Percentiles rank a stretch among this genome's conserved stretches.
These are phyloP conservation scores for Drechmeria coniospora DNA, from an alignment of 2,329 filamentous ascomycete species.

Conservation along the genomic window DNA sequence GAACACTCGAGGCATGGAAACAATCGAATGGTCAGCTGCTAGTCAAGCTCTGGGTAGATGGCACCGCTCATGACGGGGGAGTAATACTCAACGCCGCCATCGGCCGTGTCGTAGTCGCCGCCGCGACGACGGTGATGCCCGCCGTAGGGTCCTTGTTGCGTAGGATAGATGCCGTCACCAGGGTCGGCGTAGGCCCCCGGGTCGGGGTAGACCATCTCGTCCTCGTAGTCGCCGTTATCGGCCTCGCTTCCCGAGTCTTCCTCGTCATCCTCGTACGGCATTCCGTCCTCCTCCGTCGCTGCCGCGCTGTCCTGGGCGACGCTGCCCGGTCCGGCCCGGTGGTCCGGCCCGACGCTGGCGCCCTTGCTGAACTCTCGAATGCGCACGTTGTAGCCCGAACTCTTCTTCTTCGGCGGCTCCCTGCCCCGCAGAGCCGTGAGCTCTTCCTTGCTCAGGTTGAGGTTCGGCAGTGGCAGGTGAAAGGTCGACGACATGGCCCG, in stretches of 20 bases:
- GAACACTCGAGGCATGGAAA: too few species aligned
- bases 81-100: slow-evolving; percentile 6
- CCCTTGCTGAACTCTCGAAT: slow-evolving; percentile 11
- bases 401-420: slow-evolving; percentile 20
- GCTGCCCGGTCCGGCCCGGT: slow-evolving; percentile 5
- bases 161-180: too few species aligned
- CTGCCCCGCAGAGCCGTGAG: slow-evolving; percentile 18
- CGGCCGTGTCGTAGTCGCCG: slow-evolving; percentile 2
- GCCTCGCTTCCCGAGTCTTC: slow-evolving; percentile 11
- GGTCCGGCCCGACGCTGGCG: slow-evolving; percentile 6
- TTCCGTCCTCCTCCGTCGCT: not conserved
- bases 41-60: slow-evolving; percentile 8
- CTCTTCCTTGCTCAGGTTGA: slow-evolving; percentile 20
- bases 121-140: too few species aligned
- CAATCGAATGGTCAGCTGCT: too few species aligned
- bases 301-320: slow-evolving; percentile 8
- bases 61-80: slow-evolving; percentile 1
- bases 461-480: slow-evolving; percentile 18
- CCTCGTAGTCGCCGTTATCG: slow-evolving; percentile 5
- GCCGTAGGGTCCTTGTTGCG: too few species aligned
- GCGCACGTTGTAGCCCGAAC: slow-evolving; percentile 19
- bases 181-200: slow-evolving; percentile 10
- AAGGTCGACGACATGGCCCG: slow-evolving; percentile 15
- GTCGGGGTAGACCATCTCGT: not conserved
- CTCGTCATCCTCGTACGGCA: slow-evolving; percentile 7